Evolutionary conservation across 2,329 filamentous ascomycete species (phyloP), one percentile per base, ranked within the genome.

Genomic region (Cordyceps cateniannulata): DNA sequence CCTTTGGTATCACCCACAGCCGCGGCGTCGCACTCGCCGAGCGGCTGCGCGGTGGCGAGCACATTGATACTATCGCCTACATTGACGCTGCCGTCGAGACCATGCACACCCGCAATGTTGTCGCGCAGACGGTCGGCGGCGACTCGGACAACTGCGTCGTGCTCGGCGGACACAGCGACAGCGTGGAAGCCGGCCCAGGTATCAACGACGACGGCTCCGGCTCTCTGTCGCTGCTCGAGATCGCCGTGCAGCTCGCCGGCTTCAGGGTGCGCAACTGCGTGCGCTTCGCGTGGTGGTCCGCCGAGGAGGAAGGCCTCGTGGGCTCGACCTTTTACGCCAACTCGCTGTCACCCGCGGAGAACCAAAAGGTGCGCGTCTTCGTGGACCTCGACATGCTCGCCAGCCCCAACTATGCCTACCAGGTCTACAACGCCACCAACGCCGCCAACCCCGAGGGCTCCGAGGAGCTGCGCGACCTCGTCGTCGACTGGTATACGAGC

Each of bases 191-290:
- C 56, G 85, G 86, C 1, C 85, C 85, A 0, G 89, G 89, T 22
- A 91, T 92, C 78, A 92, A 92, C 71, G 89, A 92, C 66, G 87
- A 92, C 67, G 89, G 89, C 51, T 87, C 85, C 3, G 89, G 89
- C 60, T 85, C 81, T 38, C 67, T 85, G 59, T 81, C 83, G 0
- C 74, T 88, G 5, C 79, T 88, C 44, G 85, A 88, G 69, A 76
- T 88, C 9, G 85, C 85, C 1, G 80, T 77, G 2, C 83, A 85
- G 65, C 75, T 88, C 60, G 72, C 79, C 62, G 77, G 79, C 22
- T 87, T 81, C 72, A 73, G 71, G 38, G 83, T 87, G 66, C 82
- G 82, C 70, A 88, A 88, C 75, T 85, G 83, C 65, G 83, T 88
- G 22, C 82, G 85, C 55, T 87, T 88, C 62, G 84, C 82, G 2